Base-by-base conservation (phyloP, 495 filamentous ascomycete genomes). In the Polyplosphaeria fusca region DNA sequence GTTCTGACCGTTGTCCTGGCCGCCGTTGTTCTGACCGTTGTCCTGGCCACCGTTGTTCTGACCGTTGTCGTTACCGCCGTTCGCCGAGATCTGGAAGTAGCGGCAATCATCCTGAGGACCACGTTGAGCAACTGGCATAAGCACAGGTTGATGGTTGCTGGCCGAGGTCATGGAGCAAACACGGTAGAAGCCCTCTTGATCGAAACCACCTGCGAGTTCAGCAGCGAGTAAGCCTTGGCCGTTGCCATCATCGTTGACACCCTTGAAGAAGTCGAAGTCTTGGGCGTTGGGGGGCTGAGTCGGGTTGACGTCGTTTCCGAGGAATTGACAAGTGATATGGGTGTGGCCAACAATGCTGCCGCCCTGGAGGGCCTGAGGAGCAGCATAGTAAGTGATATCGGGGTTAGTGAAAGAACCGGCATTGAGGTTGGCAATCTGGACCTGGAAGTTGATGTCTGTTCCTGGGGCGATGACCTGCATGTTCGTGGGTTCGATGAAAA, bases 111-210 rank as follows among this genome's bases (percentile, higher is more conserved):
- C 86, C 63, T 87, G 80, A 26, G 82, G 71, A 65, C 86, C 86
- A 68, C 86, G 82, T 70, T 87, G 85, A 48, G 85, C 85, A 42
- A 88, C 82, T 38, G 86, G 86, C 86, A 89, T 89, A 27, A 86
- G 66, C 12, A 88, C 86, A 45, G 86, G 86, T 70, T 89, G 86
- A 71, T 89, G 86, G 71, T 87, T 89, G 52, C 77, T 75, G n/a
- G 86, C 73, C 39, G 77, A 73, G 28, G 78, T 76, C 79, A 89
- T 82, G 56, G 86, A 86, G 76, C 86, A 89, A 27, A 87, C 78
- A 62, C 86, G 82, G 71, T 86, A 89, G 73, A 53, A 64, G 3
- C 86, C 86, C 37, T 74, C 74, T 2, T 82, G 80, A 22, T 7
- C 14, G 30, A 89, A 79, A 54, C 86, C 86, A n/a, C 75, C 80